Percentiles rank a stretch among this genome's conserved stretches.
These are phyloP conservation scores for Pseudogymnoascus sp. DNA, from an alignment of 2,329 filamentous ascomycete species.

Conservation along the genomic window DNA sequence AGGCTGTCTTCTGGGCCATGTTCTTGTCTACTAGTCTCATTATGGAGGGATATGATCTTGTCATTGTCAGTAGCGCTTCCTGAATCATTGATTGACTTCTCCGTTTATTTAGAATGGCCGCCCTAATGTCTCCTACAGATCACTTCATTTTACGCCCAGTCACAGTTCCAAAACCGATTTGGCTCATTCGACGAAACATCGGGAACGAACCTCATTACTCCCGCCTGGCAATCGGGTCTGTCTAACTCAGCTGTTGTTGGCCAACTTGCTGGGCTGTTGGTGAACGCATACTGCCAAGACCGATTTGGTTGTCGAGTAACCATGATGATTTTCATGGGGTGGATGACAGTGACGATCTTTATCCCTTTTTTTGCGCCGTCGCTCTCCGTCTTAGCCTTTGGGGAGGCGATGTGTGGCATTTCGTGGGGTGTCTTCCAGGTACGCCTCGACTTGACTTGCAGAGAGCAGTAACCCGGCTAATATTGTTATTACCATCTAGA, in stretches of 20 bases:
- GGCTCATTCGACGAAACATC: conserved; percentile 10
- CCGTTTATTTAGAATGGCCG: background rate
- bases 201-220: background rate
- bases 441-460: background rate
- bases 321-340: conserved; percentile 21
- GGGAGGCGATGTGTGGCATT: conserved; percentile 16
- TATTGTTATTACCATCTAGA: conserved; percentile 5
- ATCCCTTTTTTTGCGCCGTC: conserved; percentile 13
- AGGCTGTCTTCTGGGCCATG: conserved; percentile 16
- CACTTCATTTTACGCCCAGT: conserved; percentile 16
- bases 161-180: conserved; percentile 14
- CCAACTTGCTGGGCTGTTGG: conserved; percentile 26
- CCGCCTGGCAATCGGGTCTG: conserved; percentile 11
- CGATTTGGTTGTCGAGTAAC: conserved; percentile 27
- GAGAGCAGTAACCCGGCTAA: background rate
- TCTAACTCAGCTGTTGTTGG: conserved; percentile 21
- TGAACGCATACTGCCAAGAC: conserved; percentile 27
- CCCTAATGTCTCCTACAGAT: conserved; percentile 12
- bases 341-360: conserved; percentile 14
- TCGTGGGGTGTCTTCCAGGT: conserved; percentile 20
- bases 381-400: conserved; percentile 11
- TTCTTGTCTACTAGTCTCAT: conserved; percentile 15
- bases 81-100: background rate
- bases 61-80: conserved; percentile 10
- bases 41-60: conserved; percentile 14